A percentile compares a stretch with the other conserved stretches of the same genome.
phyloP scores from a whole-genome alignment of 257 asterid species.

The Linaria vulgaris region DNA sequence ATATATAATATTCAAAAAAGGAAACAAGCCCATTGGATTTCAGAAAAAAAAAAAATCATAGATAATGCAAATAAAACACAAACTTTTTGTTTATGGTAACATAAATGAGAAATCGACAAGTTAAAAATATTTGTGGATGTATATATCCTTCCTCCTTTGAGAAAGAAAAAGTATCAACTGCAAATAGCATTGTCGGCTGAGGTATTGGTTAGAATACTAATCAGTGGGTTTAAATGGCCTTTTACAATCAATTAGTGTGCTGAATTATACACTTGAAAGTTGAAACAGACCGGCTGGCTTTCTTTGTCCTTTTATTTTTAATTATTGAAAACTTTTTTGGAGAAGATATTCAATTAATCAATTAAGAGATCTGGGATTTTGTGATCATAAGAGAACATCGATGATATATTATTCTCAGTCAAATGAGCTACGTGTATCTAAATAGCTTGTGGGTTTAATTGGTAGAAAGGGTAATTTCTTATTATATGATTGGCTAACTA shows the following conservation, averaged over 20 bases:
- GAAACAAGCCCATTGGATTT: not conserved
- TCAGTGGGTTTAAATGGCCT: not conserved
- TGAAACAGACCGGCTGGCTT: no score
- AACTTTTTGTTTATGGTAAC: not conserved
- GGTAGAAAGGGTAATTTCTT: no score
- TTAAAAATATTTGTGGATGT: not conserved
- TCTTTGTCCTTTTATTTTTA: no score
- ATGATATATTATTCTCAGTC: no score
- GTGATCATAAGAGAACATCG: no score
- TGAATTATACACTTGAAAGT: no score
- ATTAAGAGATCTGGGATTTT: no score
- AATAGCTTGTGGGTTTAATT: no score
- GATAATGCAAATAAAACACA: not conserved
- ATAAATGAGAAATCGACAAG: not conserved
- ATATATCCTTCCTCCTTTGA: not conserved
- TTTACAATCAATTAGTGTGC: not conserved
- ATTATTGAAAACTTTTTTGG: no score
- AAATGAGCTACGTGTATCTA: no score
- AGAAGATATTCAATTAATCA: no score
- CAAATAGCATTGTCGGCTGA: not conserved
- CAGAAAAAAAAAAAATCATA: not conserved
- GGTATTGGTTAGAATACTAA: not conserved
- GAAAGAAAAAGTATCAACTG: not conserved
- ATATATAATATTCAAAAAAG: not conserved
- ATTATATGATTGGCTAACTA: no score